These are phyloP conservation scores for Dioscorea alata DNA, from an alignment of 106 monocot species.

Conservation along the genomic window DNA sequence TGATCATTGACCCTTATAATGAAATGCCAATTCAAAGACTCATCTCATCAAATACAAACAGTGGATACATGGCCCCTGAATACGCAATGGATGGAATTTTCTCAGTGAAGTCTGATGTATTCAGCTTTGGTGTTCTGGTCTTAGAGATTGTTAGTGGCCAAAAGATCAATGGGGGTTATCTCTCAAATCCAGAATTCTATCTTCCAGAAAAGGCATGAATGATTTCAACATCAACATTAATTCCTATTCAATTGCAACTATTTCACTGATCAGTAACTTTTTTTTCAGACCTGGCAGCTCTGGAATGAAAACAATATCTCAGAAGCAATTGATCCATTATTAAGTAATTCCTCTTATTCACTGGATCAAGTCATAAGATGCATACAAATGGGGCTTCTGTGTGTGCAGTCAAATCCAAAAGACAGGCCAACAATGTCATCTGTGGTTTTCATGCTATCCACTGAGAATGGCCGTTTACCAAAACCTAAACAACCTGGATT, in stretches of 20 bases:
- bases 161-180: constrained; percentile 18
- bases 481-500: constrained; percentile 15
- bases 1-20: neutral
- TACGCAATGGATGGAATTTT: constrained; percentile 37
- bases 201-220: constrained; percentile 21
- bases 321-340: constrained; percentile 15
- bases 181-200: constrained; percentile 2
- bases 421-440: constrained; percentile 22
- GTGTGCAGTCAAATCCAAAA: constrained; percentile 14
- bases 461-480: neutral
- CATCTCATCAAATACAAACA: neutral
- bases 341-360: neutral
- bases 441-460: constrained; percentile 13
- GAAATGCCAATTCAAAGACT: neutral
- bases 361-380: constrained; percentile 2
- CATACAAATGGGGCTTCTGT: constrained; percentile 18
- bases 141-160: constrained; percentile 35
- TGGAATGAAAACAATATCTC: constrained; percentile 20
- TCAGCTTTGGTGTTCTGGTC: constrained; percentile 32
- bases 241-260: too few species aligned
- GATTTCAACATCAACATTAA: too few species aligned
- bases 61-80: constrained; percentile 46
- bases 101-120: constrained; percentile 44
- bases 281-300: constrained; percentile 23
- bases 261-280: too few species aligned